A percentile compares a stretch with the other conserved stretches of the same genome.
Evolutionary conservation across 805 yeast species (phyloP).

Genomic region (Deakozyma indianensis): DNA sequence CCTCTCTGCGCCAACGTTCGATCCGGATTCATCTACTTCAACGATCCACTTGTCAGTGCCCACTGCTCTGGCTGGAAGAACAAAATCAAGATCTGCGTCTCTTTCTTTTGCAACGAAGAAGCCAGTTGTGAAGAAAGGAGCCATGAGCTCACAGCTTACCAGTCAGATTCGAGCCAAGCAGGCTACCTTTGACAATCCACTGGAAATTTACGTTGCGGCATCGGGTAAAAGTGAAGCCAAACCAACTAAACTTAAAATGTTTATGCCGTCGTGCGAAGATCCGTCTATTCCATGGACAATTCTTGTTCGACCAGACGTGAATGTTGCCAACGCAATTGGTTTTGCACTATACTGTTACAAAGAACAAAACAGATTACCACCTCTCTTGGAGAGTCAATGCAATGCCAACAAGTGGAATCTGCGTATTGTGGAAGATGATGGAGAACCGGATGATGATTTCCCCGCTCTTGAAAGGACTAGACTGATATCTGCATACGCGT

Average conservation of each 20-base stretch:
- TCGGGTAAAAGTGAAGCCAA: conserved; percentile 22
- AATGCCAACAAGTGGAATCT: conserved; percentile 65
- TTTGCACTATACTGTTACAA: conserved; percentile 27
- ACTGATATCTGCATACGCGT: conserved; percentile 54
- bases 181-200: conserved; percentile 18
- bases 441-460: conserved; percentile 78
- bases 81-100: background rate
- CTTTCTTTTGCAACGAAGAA: conserved; percentile 1
- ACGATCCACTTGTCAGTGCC: background rate
- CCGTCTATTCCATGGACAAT: conserved; percentile 21
- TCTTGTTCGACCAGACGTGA: conserved; percentile 23
- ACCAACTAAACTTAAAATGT: conserved; percentile 20
- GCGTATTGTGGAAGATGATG: conserved; percentile 84
- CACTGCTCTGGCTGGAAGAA: background rate
- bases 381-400: conserved; percentile 14
- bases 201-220: conserved; percentile 21
- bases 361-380: conserved; percentile 15
- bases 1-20: background rate
- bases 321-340: conserved; percentile 44
- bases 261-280: conserved; percentile 18
- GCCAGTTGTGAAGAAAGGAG: conserved; percentile 1
- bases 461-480: conserved; percentile 70
- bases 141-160: conserved; percentile 10
- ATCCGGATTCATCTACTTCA: background rate
- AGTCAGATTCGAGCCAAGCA: conserved; percentile 17